Base-by-base conservation (phyloP, 306 rosid genomes). In the Quercus alba region DNA sequence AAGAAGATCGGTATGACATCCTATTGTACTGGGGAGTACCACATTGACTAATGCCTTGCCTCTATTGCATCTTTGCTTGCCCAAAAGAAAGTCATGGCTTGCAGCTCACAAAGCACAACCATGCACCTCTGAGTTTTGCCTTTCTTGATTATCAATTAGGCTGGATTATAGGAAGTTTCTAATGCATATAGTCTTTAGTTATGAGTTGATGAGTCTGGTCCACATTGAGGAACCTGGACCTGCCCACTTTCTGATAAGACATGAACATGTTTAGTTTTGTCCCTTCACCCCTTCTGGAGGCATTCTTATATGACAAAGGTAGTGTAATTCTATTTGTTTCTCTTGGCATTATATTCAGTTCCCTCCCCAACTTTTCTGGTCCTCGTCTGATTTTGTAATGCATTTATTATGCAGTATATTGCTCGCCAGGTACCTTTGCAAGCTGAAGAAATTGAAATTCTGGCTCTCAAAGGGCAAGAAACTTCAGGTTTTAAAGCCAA, bases 371-470 rank as follows among this genome's bases (percentile, higher is more conserved):
- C 20, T 49, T 51, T 33, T 62, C 15, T 35, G 49, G 76, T 20
- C 35, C 56, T 62, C 58, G 61, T 46, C 74, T 79, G 58, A 87
- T 31, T 77, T 19, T 68, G 46, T 78, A 21, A 25, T 70, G 54
- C 77, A 68, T 38, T 38, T 75, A 78, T 75, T 71, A 44, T 78
- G 59, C 86, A 94, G 98, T 89, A 89, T 72, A 84, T 94, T 70
- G 90, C 97, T 75, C 71, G 75, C 41, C 94, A 87, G 75, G 86
- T 90, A 5, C 87, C 86, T 49, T 73, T 94, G 80, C 70, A 80
- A 20, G 93, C 83, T 46, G 97, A 92, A 74, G 97, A 86, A 69
- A 83, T 94, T 52, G 97, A 92, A 84, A 86, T 94, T 76, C 81
- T 92, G 81, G 92, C 87, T 3, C 85, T 88, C 57, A 89, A 88